Percentiles rank a stretch among this genome's conserved stretches.
Conservation (phyloP, 345 rosid genomes). For the thale cress (Arabidopsis thaliana) region DNA sequence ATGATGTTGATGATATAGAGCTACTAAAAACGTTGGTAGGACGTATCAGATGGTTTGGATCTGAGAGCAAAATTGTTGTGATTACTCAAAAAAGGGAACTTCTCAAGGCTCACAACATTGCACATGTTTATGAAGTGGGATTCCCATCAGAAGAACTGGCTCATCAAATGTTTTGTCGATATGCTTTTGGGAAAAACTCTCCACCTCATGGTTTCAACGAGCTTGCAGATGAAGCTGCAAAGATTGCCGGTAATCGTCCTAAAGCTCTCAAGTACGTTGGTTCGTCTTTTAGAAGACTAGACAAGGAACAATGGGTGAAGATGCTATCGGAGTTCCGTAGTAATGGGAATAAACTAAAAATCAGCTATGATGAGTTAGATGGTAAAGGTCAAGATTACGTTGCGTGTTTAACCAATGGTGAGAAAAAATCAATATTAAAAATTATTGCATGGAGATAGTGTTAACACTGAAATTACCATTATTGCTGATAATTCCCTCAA, state of each 20-base stretch:
- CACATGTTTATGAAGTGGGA: slow-evolving; percentile 2
- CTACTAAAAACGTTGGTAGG: slow-evolving; percentile 12
- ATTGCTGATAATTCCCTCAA: too few relatives aligned
- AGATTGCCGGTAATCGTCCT: slow-evolving; percentile 41
- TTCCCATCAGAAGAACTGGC: slow-evolving; percentile 6
- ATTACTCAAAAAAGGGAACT: slow-evolving; percentile 16
- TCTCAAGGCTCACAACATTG: slow-evolving; percentile 3
- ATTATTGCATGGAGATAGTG: too few relatives aligned
- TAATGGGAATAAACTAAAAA: neutral
- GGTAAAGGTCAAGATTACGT: too few relatives aligned
- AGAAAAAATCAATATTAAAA: too few relatives aligned
- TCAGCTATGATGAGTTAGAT: slow-evolving; percentile 20
- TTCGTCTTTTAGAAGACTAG: slow-evolving; percentile 10
- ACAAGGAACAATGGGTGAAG: slow-evolving; percentile 32
- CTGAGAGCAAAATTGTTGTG: slow-evolving; percentile 18
- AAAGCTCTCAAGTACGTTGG: slow-evolving; percentile 46
- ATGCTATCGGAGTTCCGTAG: too few relatives aligned
- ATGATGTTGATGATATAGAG: neutral
- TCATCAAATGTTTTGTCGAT: slow-evolving; percentile 4
- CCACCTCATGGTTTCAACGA: neutral
- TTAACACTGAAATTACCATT: too few relatives aligned
- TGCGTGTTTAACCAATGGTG: too few relatives aligned
- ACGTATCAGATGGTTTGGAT: slow-evolving; percentile 4
- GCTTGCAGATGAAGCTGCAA: neutral
- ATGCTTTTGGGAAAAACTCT: slow-evolving; percentile 13